phyloP scores from a whole-genome alignment of 2,329 filamentous ascomycete genomes.

The Huntiella moniliformis region DNA sequence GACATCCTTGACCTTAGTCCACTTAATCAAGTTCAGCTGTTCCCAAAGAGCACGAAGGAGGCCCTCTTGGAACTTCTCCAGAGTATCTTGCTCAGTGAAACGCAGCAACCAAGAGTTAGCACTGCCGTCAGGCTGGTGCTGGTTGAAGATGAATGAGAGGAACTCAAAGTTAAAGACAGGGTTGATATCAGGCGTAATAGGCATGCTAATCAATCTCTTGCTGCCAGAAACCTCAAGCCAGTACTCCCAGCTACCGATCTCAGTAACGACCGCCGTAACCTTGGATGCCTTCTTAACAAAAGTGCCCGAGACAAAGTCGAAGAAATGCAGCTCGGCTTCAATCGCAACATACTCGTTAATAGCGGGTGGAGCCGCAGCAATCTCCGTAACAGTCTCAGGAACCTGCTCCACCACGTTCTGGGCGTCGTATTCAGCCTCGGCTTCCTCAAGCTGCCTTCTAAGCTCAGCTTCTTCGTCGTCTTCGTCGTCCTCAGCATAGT shows the following conservation, averaged over 20 bases:
- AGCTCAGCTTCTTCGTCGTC: slow-evolving; percentile 32
- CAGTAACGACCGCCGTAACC: slow-evolving; percentile 63
- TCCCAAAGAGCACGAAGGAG: slow-evolving; percentile 96
- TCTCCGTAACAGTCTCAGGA: neutral
- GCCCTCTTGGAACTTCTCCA: slow-evolving; percentile 81
- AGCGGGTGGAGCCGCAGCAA: slow-evolving; percentile 33
- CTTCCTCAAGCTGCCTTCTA: slow-evolving; percentile 1
- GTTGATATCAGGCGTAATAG: slow-evolving; percentile 78
- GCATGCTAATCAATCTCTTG: slow-evolving; percentile 71
- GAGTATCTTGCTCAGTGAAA: slow-evolving; percentile 64
- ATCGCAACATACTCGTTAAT: slow-evolving; percentile 58
- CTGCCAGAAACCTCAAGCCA: slow-evolving; percentile 75
- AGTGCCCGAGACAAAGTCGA: slow-evolving; percentile 71
- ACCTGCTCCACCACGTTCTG: neutral
- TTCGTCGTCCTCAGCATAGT: slow-evolving; percentile 18
- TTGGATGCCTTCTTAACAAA: slow-evolving; percentile 64
- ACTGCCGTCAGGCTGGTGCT: slow-evolving; percentile 71
- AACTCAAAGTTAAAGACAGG: slow-evolving; percentile 99
- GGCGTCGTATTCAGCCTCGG: neutral
- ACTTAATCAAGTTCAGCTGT: slow-evolving; percentile 83
- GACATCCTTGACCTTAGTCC: slow-evolving; percentile 78
- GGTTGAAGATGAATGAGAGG: slow-evolving; percentile 98
- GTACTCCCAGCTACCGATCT: slow-evolving; percentile 83
- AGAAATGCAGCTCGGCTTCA: slow-evolving; percentile 73
- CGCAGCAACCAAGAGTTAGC: slow-evolving; percentile 91